phyloP scores from a whole-genome alignment of 805 yeast genomes.

The Metschnikowia bowlesiae region DNA sequence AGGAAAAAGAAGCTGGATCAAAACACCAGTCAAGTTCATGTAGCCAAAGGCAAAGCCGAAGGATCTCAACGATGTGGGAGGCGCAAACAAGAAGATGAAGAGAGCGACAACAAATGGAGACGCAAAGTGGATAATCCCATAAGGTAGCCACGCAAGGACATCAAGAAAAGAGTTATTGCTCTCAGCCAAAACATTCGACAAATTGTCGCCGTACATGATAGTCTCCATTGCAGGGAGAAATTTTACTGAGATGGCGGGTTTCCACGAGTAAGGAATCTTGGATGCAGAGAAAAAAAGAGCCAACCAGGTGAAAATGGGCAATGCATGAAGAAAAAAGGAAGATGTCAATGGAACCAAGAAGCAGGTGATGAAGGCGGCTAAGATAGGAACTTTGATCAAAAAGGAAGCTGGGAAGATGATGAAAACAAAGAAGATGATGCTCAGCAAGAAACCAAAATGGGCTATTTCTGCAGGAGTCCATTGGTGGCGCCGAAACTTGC shows the following conservation, averaged over 20 bases:
- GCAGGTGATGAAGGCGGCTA: conserved; percentile 41
- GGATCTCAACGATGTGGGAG: conserved; percentile 78
- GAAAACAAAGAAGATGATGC: conserved; percentile 56
- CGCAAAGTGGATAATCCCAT: conserved; percentile 87
- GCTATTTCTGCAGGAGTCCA: conserved; percentile 46
- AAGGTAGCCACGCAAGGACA: conserved; percentile 92
- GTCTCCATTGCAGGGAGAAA: conserved; percentile 90
- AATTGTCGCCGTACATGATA: conserved; percentile 84
- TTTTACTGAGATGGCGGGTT: conserved; percentile 87
- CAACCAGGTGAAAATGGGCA: conserved; percentile 85
- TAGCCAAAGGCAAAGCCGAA: conserved; percentile 94
- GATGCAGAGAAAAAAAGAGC: conserved; percentile 74
- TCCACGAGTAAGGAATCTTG: conserved; percentile 65
- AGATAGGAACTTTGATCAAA: conserved; percentile 36
- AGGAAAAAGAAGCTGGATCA: conserved; percentile 78
- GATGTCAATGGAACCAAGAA: conserved; percentile 68
- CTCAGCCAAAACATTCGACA: conserved; percentile 78
- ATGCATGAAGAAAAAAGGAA: conserved; percentile 77
- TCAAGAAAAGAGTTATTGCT: conserved; percentile 63
- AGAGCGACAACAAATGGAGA: conserved; percentile 84
- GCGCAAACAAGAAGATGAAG: conserved; percentile 78
- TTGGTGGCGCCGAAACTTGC: conserved; percentile 38
- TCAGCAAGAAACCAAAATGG: conserved; percentile 47
- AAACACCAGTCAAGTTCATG: conserved; percentile 84
- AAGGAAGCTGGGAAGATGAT: conserved; percentile 53